A percentile compares a stretch with the other conserved stretches of the same genome.
These are phyloP conservation scores for Thuidium tamariscinum DNA, from an alignment of 225 moss, liverwort and hornwort genomes.

Conservation along the genomic window DNA sequence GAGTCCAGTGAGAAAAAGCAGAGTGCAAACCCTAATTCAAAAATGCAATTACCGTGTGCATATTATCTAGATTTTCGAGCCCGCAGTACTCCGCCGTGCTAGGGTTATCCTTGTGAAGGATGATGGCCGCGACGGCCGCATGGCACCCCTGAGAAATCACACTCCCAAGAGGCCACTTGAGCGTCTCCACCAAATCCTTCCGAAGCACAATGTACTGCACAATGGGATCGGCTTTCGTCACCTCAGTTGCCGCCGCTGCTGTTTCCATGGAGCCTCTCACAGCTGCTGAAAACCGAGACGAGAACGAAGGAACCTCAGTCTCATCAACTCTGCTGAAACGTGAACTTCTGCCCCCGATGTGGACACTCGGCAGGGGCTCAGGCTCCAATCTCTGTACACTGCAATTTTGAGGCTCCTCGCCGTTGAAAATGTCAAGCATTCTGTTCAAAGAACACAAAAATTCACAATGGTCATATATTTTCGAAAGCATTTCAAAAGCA, in stretches of 20 bases:
- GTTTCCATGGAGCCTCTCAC: conserved; percentile 15
- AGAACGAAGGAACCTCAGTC: neutral
- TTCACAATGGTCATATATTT: too few species aligned
- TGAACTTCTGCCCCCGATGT: neutral
- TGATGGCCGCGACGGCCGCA: conserved; percentile 85
- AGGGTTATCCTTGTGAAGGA: conserved; percentile 67
- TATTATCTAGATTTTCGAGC: conserved; percentile 53
- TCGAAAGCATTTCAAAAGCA: too few species aligned
- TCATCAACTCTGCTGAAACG: neutral
- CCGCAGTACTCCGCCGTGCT: conserved; percentile 65
- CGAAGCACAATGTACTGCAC: conserved; percentile 85
- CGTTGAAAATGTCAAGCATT: too few species aligned
- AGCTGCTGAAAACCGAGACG: neutral
- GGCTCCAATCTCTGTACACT: too few species aligned
- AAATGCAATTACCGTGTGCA: conserved; percentile 62
- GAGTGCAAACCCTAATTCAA: neutral
- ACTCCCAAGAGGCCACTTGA: conserved; percentile 94
- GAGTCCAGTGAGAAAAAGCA: neutral
- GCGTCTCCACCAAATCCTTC: conserved; percentile 66
- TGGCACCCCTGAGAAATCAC: conserved; percentile 93
- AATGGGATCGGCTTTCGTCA: conserved; percentile 22
- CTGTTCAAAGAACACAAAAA: too few species aligned
- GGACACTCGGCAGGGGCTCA: too few species aligned
- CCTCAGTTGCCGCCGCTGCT: neutral
- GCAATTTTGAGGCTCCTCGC: too few species aligned